Percentiles rank a stretch among this genome's conserved stretches.
These are phyloP conservation scores for Boechera divaricarpa DNA, from an alignment of 345 rosid genomes.

Conservation along the genomic window DNA sequence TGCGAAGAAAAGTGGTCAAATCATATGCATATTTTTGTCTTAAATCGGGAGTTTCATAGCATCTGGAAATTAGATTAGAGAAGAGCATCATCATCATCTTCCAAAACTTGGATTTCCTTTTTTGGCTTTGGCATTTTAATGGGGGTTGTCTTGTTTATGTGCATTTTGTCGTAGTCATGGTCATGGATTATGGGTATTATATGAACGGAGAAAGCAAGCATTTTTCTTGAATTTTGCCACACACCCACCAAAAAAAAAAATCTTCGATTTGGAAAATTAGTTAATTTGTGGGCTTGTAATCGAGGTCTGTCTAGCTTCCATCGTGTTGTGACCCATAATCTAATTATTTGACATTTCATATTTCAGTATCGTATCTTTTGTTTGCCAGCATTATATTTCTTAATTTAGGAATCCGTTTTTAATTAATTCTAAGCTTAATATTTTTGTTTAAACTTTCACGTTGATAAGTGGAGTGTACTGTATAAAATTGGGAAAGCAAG, in stretches of 20 bases:
- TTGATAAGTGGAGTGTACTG: conserved; percentile 31
- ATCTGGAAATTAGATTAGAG: conserved; percentile 19
- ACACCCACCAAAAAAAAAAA: no score
- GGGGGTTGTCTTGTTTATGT: conserved; percentile 26
- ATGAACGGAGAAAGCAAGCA: conserved; percentile 3
- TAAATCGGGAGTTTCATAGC: conserved; percentile 31
- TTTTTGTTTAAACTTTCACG: not conserved
- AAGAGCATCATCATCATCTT: conserved; percentile 21
- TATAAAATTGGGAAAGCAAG: conserved; percentile 6
- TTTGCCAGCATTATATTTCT: not conserved
- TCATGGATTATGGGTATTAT: conserved; percentile 9
- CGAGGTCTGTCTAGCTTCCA: not conserved
- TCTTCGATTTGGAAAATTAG: not conserved
- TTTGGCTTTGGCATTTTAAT: conserved; percentile 13
- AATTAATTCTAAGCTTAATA: not conserved
- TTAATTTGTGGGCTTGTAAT: conserved; percentile 8
- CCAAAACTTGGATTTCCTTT: conserved; percentile 27
- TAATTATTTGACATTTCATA: not conserved
- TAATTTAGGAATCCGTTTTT: not conserved
- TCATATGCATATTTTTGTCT: conserved; percentile 15
- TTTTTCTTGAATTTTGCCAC: not conserved
- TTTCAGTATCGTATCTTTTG: not conserved
- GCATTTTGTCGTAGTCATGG: conserved; percentile 39
- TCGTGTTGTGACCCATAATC: not conserved
- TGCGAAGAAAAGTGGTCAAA: conserved; percentile 20